Percentiles rank a stretch among this genome's conserved stretches.
phyloP scores from a whole-genome alignment of 441 rosid species.

The Erodium moschatum region DNA sequence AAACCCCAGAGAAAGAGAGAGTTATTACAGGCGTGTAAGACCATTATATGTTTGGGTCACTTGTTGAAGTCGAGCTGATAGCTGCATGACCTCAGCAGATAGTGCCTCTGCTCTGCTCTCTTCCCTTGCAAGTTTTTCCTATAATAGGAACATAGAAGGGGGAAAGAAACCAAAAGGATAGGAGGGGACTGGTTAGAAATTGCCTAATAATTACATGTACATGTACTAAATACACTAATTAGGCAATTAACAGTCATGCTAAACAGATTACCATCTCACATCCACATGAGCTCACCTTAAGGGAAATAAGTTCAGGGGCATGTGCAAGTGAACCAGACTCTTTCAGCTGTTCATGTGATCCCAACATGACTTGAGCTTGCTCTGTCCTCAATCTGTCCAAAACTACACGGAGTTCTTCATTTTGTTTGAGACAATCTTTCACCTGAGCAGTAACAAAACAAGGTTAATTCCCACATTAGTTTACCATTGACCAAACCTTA shows the following conservation, averaged over 20 bases:
- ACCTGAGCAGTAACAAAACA: constrained; percentile 34
- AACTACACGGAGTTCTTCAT: constrained; percentile 67
- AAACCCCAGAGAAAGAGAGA: neutral
- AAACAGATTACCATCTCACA: neutral
- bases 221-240: neutral
- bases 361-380: constrained; percentile 29
- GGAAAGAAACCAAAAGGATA: neutral
- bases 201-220: neutral
- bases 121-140: constrained; percentile 77
- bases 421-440: constrained; percentile 76
- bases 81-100: constrained; percentile 75
- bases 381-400: constrained; percentile 65
- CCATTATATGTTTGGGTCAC: constrained; percentile 71
- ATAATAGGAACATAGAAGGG: neutral
- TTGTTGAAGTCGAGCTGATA: constrained; percentile 68
- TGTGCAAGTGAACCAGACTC: constrained; percentile 32
- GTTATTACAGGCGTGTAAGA: constrained; percentile 62
- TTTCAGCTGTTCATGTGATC: constrained; percentile 17
- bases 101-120: constrained; percentile 77
- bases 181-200: neutral
- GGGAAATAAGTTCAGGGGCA: constrained; percentile 45
- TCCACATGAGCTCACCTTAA: constrained; percentile 49
- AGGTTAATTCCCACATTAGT: too few species aligned
- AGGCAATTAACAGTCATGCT: neutral
- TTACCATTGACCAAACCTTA: too few species aligned